Percentiles rank a stretch among this genome's conserved stretches.
Evolutionary conservation across 2,329 filamentous ascomycete genomes (phyloP).

Genomic region (Penicillium sp.): DNA sequence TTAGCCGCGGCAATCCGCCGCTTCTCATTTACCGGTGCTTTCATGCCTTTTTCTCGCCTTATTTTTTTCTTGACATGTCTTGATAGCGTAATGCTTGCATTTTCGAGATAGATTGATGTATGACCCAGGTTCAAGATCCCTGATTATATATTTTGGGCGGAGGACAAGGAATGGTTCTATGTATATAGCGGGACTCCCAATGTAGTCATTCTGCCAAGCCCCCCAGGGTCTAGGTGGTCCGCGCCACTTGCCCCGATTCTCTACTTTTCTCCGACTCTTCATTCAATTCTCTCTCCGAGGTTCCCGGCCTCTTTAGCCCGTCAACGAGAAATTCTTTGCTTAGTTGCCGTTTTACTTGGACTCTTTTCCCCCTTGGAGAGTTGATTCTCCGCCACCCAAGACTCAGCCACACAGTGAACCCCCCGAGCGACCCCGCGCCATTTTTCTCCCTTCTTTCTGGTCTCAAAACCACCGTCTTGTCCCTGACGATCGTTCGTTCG

Average conservation of each 20-base stretch:
- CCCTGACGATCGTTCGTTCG: slow-evolving; percentile 5
- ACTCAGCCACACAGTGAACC: slow-evolving; percentile 19
- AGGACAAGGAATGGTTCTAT: too few species aligned
- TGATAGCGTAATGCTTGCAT: slow-evolving; percentile 4
- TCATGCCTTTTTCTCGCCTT: too few species aligned
- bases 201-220: slow-evolving; percentile 18
- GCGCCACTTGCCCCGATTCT: slow-evolving; percentile 10
- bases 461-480: slow-evolving; percentile 4
- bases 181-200: slow-evolving; percentile 3
- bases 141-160: too few species aligned
- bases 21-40: neutral
- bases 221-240: slow-evolving; percentile 19
- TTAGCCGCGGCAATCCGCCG: slow-evolving; percentile 39
- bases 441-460: slow-evolving; percentile 4
- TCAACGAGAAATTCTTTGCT: too few species aligned
- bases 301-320: neutral
- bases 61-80: slow-evolving; percentile 5
- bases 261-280: slow-evolving; percentile 1
- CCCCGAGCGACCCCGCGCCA: slow-evolving; percentile 23
- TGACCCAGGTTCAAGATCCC: neutral
- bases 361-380: slow-evolving; percentile 2
- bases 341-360: too few species aligned
- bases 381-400: slow-evolving; percentile 7
- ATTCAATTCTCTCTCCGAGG: neutral
- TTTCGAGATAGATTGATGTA: neutral